A percentile compares a stretch with the other conserved stretches of the same genome.
Conservation (phyloP, 1,139 yeast species). For the Nakaseomyces bracarensis region DNA sequence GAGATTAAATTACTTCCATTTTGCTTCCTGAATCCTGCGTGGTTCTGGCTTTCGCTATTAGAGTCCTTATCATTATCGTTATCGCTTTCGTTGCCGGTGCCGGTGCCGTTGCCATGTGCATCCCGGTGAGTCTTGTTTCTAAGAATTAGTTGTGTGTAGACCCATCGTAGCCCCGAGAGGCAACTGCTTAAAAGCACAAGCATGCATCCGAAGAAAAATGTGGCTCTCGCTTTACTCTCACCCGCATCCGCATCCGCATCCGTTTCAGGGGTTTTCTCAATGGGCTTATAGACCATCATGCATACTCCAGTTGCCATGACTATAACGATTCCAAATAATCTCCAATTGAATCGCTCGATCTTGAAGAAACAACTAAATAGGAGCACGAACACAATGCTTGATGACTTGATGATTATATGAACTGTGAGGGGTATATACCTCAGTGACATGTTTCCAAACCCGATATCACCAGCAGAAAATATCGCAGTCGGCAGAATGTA, state of each 20-base stretch:
- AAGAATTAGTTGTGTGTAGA: conserved; percentile 75
- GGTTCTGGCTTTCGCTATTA: no score
- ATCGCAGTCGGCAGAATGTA: conserved; percentile 73
- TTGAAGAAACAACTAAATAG: conserved; percentile 75
- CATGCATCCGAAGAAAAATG: conserved; percentile 48
- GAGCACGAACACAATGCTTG: conserved; percentile 77
- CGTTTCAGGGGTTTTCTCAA: conserved; percentile 25
- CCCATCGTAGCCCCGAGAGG: conserved; percentile 90
- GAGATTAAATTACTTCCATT: no score
- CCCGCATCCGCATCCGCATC: conserved; percentile 14
- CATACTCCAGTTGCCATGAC: conserved; percentile 77
- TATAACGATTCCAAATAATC: conserved; percentile 56
- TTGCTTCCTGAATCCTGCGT: no score
- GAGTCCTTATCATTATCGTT: no score
- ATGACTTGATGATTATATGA: conserved; percentile 89
- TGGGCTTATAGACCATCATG: conserved; percentile 61
- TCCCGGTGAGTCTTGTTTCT: conserved; percentile 10
- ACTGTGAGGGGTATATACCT: conserved; percentile 70
- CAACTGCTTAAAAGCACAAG: conserved; percentile 71
- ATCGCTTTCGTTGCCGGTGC: neutral
- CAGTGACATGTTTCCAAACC: conserved; percentile 79
- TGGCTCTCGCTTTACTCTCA: conserved; percentile 19
- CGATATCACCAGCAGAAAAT: conserved; percentile 90
- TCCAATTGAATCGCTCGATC: conserved; percentile 63
- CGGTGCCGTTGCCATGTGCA: neutral